These are phyloP conservation scores for Striga asiatica DNA, from an alignment of 257 asterid species.

Conservation along the genomic window DNA sequence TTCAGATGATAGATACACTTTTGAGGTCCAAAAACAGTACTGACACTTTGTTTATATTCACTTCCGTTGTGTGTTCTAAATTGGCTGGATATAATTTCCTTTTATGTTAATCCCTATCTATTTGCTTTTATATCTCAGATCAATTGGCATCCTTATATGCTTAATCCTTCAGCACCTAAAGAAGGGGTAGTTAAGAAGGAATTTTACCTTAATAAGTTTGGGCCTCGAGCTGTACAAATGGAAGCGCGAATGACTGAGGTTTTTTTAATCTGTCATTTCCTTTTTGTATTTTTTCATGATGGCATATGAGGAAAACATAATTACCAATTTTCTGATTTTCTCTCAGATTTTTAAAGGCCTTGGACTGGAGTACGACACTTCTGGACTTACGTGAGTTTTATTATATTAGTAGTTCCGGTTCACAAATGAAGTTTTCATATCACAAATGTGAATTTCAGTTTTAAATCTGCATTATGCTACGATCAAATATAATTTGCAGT, in stretches of 20 bases:
- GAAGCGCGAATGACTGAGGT: conserved; percentile 58
- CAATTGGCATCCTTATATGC: conserved; percentile 30
- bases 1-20: conserved; percentile 34
- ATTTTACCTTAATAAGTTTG: conserved; percentile 32
- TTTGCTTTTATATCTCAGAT: conserved; percentile 10
- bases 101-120: neutral
- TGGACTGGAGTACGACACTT: conserved; percentile 22
- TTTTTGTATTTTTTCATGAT: neutral
- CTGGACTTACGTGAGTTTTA: conserved; percentile 19
- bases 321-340: neutral
- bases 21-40: conserved; percentile 19
- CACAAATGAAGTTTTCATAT: neutral
- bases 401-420: neutral
- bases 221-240: conserved; percentile 45
- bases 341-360: conserved; percentile 20
- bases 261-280: neutral
- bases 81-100: too few species aligned
- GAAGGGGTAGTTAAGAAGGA: conserved; percentile 62
- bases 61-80: neutral
- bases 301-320: neutral
- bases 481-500: too few species aligned
- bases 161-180: conserved; percentile 56
- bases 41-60: neutral
- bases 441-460: too few species aligned
- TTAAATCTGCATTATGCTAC: too few species aligned